Evolutionary conservation across 164 flowering plant genomes (phyloP).

Genomic region (Piper longum): DNA sequence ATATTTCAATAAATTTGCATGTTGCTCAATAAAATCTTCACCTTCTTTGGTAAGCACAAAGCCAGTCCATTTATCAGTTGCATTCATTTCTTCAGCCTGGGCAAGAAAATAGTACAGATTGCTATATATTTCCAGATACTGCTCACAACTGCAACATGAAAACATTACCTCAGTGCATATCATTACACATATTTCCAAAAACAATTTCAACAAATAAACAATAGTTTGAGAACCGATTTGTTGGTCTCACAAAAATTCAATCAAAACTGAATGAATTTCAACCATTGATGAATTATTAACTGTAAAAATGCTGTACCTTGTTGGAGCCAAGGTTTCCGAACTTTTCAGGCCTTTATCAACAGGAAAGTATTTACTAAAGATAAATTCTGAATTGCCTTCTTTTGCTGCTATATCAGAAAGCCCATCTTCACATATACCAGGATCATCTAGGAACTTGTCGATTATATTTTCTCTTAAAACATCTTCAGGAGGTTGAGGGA

Average conservation of each 20-base stretch:
- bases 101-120: slow-evolving; percentile 75
- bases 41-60: slow-evolving; percentile 98
- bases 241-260: no score
- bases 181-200: no score
- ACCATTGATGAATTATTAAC: no score
- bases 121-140: slow-evolving; percentile 69
- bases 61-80: slow-evolving; percentile 95
- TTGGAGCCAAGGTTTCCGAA: slow-evolving; percentile 19
- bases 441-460: slow-evolving; percentile 74
- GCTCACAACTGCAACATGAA: slow-evolving; percentile 53
- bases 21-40: slow-evolving; percentile 88
- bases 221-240: no score
- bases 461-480: slow-evolving; percentile 52
- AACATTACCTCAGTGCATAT: neutral
- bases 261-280: no score
- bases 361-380: slow-evolving; percentile 41
- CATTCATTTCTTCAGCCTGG: slow-evolving; percentile 85
- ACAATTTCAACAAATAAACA: no score
- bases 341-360: slow-evolving; percentile 30
- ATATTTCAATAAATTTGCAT: slow-evolving; percentile 77
- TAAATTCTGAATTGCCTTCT: slow-evolving; percentile 46
- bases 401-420: slow-evolving; percentile 71
- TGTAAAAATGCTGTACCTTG: slow-evolving; percentile 26
- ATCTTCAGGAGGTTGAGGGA: slow-evolving; percentile 82
- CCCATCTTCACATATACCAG: slow-evolving; percentile 63